These are phyloP conservation scores for Cutaneotrichosporon curvatum DNA, from an alignment of 1,284 basidiomycete genomes.

Conservation along the genomic window DNA sequence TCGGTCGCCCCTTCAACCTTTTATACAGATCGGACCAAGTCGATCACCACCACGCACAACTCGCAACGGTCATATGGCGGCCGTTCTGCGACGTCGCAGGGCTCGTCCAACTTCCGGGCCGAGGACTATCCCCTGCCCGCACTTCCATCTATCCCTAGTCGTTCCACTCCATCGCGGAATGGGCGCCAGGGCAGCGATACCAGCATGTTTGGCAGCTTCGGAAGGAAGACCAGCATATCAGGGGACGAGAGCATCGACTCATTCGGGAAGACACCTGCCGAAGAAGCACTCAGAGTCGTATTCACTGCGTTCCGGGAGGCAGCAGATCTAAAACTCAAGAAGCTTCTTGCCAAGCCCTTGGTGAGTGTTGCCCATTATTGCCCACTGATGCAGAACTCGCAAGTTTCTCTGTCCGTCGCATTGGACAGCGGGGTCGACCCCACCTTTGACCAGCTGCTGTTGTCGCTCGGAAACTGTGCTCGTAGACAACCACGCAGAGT, in stretches of 20 bases:
- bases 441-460: constrained; percentile 70
- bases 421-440: constrained; percentile 66
- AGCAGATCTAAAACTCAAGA: constrained; percentile 68
- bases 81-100: constrained; percentile 33
- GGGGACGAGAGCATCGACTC: constrained; percentile 22
- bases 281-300: constrained; percentile 76
- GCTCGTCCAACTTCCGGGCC: constrained; percentile 33
- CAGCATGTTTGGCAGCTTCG: constrained; percentile 28
- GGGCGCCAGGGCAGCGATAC: constrained; percentile 36
- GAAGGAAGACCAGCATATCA: constrained; percentile 27
- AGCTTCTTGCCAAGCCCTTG: constrained; percentile 60
- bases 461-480: constrained; percentile 77
- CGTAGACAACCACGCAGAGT: constrained; percentile 76
- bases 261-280: constrained; percentile 58
- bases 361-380: no score
- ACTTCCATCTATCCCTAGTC: constrained; percentile 32
- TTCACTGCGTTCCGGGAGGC: constrained; percentile 74
- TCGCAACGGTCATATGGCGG: constrained; percentile 34
- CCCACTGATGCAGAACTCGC: constrained; percentile 53
- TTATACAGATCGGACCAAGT: constrained; percentile 29
- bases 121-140: constrained; percentile 37
- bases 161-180: constrained; percentile 30
- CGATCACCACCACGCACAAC: constrained; percentile 26
- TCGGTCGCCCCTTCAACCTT: constrained; percentile 1
- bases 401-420: constrained; percentile 58